Percentiles rank a stretch among this genome's conserved stretches.
Evolutionary conservation across 2,329 filamentous ascomycete genomes (phyloP).

Genomic region (Dryadomyces quercivorus): DNA sequence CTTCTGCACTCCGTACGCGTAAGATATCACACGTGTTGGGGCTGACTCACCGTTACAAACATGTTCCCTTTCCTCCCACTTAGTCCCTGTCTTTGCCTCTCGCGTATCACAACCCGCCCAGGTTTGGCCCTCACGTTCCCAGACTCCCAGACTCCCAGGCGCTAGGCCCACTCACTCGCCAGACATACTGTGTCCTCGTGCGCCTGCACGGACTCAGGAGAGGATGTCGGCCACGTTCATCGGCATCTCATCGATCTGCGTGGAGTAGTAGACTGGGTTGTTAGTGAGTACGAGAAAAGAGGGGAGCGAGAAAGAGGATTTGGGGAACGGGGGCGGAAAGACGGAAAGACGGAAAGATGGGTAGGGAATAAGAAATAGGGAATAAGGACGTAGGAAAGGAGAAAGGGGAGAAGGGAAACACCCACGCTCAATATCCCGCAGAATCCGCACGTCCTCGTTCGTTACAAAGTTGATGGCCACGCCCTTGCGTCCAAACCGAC

Average conservation of each 20-base stretch:
- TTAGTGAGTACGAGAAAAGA: background rate
- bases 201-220: conserved; percentile 6
- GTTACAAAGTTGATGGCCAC: conserved; percentile 99
- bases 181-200: too few relatives aligned
- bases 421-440: conserved; percentile 89
- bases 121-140: too few relatives aligned
- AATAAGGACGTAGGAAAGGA: background rate
- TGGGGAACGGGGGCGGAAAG: background rate
- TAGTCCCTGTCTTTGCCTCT: background rate
- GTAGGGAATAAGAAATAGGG: background rate
- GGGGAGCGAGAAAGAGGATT: background rate
- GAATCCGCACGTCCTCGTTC: conserved; percentile 91
- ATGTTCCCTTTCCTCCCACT: conserved; percentile 1
- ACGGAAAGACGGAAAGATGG: background rate
- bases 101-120: background rate
- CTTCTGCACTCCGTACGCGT: too few relatives aligned
- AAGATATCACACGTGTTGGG: too few relatives aligned
- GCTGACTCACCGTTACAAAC: background rate
- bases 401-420: conserved; percentile 12
- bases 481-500: conserved; percentile 93
- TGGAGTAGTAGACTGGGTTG: conserved; percentile 72
- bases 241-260: conserved; percentile 96
- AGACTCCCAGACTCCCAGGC: too few relatives aligned
- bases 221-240: conserved; percentile 73
- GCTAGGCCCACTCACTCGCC: too few relatives aligned